Evolutionary conservation across 1,139 yeast species (phyloP).

Genomic region (Kodamaea plutei): DNA sequence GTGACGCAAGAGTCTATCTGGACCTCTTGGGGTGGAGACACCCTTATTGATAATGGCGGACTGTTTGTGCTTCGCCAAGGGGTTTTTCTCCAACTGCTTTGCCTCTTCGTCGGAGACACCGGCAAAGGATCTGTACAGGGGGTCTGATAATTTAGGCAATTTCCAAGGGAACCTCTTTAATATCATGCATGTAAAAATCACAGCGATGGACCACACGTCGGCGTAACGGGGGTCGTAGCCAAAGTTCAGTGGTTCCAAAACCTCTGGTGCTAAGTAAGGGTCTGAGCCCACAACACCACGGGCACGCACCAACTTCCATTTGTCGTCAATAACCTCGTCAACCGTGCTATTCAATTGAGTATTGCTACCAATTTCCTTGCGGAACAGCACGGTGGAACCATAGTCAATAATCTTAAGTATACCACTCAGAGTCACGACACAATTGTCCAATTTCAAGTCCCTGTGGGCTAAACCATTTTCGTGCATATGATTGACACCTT

Average conservation of each 20-base stretch:
- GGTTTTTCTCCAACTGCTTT: slow-evolving; percentile 5
- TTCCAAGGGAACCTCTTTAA: slow-evolving; percentile 78
- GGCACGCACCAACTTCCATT: slow-evolving; percentile 34
- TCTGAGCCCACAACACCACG: slow-evolving; percentile 79
- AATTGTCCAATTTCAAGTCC: slow-evolving; percentile 72
- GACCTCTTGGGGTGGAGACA: slow-evolving; percentile 19
- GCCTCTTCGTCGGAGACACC: slow-evolving; percentile 13
- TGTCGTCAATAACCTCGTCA: slow-evolving; percentile 19
- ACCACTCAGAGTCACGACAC: slow-evolving; percentile 62
- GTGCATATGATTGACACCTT: slow-evolving; percentile 62
- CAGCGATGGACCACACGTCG: slow-evolving; percentile 78
- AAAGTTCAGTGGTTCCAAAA: slow-evolving; percentile 40
- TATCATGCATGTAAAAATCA: slow-evolving; percentile 72
- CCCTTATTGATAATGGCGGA: slow-evolving; percentile 2
- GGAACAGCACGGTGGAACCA: slow-evolving; percentile 69
- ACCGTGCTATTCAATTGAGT: slow-evolving; percentile 9
- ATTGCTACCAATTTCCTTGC: slow-evolving; percentile 22
- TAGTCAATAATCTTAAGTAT: slow-evolving; percentile 70
- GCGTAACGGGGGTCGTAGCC: slow-evolving; percentile 69
- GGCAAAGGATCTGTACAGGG: slow-evolving; percentile 45
- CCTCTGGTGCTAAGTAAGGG: slow-evolving; percentile 79
- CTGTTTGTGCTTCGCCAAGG: slow-evolving; percentile 1
- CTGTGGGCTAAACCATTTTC: slow-evolving; percentile 70
- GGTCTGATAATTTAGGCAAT: slow-evolving; percentile 58
- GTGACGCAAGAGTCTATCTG: slow-evolving; percentile 32